These are phyloP conservation scores for Diaporthe caulivora DNA, from an alignment of 2,329 filamentous ascomycete genomes.

Conservation along the genomic window DNA sequence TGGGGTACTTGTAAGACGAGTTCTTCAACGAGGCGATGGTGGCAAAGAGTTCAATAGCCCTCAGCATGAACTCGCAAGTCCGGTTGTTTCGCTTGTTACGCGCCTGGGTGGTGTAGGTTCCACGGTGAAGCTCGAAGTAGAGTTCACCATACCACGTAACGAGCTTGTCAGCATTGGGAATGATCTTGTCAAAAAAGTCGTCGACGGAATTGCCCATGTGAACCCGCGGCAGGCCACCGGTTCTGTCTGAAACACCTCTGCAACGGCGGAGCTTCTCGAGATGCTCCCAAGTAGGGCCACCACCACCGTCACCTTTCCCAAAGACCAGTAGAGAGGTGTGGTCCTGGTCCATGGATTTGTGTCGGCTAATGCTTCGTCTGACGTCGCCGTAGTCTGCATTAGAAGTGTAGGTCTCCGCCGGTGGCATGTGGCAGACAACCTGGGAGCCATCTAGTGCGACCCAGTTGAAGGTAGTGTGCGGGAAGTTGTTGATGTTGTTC, in stretches of 20 bases:
- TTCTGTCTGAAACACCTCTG: constrained; percentile 89
- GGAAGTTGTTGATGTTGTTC: constrained; percentile 99
- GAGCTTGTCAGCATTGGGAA: constrained; percentile 82
- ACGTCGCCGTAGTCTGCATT: constrained; percentile 96
- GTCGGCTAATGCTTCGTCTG: constrained; percentile 87
- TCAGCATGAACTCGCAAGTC: constrained; percentile 84
- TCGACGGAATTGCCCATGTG: constrained; percentile 93
- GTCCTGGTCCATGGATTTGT: constrained; percentile 97
- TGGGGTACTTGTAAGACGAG: constrained; percentile 87
- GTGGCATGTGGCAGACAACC: constrained; percentile 97
- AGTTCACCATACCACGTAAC: constrained; percentile 98
- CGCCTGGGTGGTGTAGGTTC: constrained; percentile 96
- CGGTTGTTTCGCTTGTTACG: constrained; percentile 98
- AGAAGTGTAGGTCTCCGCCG: constrained; percentile 94
- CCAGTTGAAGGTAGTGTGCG: constrained; percentile 99
- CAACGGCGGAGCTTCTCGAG: constrained; percentile 94
- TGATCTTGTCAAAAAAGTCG: constrained; percentile 89
- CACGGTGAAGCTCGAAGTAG: constrained; percentile 97
- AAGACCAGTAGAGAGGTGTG: constrained; percentile 92
- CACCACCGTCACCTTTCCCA: constrained; percentile 95
- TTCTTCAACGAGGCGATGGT: constrained; percentile 84
- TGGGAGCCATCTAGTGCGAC: constrained; percentile 95
- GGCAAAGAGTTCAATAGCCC: constrained; percentile 88
- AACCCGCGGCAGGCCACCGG: constrained; percentile 78
- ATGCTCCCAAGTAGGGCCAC: constrained; percentile 93